Percentiles rank a stretch among this genome's conserved stretches.
Conservation (phyloP, 768 basidiomycete species). For the Collybia sp. region DNA sequence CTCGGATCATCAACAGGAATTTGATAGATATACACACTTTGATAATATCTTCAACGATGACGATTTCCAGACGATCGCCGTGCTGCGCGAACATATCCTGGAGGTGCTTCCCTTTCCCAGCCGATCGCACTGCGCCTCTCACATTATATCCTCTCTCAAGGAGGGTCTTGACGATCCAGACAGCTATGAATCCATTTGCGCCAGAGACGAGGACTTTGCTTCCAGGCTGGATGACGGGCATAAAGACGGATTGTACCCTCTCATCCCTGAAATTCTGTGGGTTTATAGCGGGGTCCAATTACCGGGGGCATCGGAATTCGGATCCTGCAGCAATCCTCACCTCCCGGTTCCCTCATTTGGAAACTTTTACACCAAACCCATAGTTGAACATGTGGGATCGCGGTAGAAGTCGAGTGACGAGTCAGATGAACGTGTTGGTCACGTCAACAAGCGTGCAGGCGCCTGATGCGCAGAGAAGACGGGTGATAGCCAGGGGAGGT, state of each 20-base stretch:
- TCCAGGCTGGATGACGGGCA: constrained; percentile 25
- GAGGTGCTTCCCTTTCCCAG: constrained; percentile 55
- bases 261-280: too few relatives aligned
- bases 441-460: too few relatives aligned
- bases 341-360: too few relatives aligned
- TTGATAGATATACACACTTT: constrained; percentile 14
- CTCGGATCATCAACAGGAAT: background rate
- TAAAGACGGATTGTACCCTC: constrained; percentile 1
- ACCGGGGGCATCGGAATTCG: too few relatives aligned
- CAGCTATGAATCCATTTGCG: constrained; percentile 56
- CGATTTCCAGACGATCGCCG: constrained; percentile 57
- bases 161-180: constrained; percentile 50
- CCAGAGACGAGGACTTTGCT: constrained; percentile 47
- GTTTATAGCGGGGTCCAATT: too few relatives aligned
- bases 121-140: constrained; percentile 62
- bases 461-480: too few relatives aligned
- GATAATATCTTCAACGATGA: constrained; percentile 65
- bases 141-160: constrained; percentile 61
- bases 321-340: too few relatives aligned
- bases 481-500: too few relatives aligned
- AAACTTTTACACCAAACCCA: too few relatives aligned
- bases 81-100: constrained; percentile 45
- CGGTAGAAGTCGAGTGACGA: too few relatives aligned
- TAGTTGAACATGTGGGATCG: too few relatives aligned
- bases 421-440: too few relatives aligned